Percentiles rank a stretch among this genome's conserved stretches.
Evolutionary conservation across 345 rosid species (phyloP).

Genomic region (Salix udensis): DNA sequence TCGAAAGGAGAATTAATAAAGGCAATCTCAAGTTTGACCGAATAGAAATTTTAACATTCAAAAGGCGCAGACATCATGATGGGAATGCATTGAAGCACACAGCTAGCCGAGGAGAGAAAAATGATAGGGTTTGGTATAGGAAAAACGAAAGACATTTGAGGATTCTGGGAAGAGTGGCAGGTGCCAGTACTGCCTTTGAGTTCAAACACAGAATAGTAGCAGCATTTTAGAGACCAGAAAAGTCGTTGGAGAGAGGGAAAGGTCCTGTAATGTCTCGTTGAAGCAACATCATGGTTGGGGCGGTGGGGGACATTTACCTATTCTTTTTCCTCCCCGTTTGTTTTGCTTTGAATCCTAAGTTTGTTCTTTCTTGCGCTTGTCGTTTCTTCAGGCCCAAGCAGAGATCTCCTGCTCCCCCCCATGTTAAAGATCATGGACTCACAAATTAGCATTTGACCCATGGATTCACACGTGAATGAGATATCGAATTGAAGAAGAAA

Average conservation of each 20-base stretch:
- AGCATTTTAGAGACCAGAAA: constrained; percentile 15
- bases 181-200: not conserved
- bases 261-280: constrained; percentile 14
- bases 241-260: constrained; percentile 45
- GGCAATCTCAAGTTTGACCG: constrained; percentile 33
- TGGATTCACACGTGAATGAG: constrained; percentile 37
- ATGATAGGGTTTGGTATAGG: not conserved
- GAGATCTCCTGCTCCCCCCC: constrained; percentile 41
- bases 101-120: not conserved
- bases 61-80: constrained; percentile 23
- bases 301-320: constrained; percentile 50
- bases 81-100: constrained; percentile 13
- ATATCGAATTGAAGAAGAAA: not conserved
- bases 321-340: constrained; percentile 9
- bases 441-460: constrained; percentile 15
- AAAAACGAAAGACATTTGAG: not conserved
- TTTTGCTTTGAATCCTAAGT: not conserved
- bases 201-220: not conserved
- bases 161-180: not conserved
- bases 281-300: constrained; percentile 43
- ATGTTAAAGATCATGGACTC: constrained; percentile 4
- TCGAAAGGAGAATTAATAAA: constrained; percentile 14
- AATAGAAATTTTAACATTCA: not conserved
- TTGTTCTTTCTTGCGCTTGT: constrained; percentile 4
- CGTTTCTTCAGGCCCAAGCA: constrained; percentile 48